Evolutionary conservation across 495 filamentous ascomycete genomes (phyloP).

Genomic region (Penicillium mononematosum): DNA sequence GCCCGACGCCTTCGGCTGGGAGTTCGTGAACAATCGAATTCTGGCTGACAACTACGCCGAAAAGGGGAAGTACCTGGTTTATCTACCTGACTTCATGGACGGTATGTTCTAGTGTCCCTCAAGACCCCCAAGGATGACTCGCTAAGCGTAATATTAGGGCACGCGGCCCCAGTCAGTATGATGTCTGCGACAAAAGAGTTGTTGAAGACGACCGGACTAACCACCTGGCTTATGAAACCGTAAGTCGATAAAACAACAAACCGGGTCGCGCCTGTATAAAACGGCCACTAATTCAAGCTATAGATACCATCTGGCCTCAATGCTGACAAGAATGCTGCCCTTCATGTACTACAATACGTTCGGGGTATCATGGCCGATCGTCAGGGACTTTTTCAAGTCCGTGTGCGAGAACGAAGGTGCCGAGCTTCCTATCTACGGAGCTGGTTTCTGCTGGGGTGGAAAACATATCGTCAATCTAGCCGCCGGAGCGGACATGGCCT

Average conservation of each 20-base stretch:
- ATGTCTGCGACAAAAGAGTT: neutral
- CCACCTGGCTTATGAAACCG: conserved; percentile 4
- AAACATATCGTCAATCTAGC: conserved; percentile 47
- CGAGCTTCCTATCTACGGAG: conserved; percentile 39
- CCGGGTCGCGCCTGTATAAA: no score
- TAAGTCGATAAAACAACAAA: neutral
- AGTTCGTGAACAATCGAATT: conserved; percentile 51
- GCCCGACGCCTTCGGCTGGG: conserved; percentile 60
- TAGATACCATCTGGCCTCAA: neutral
- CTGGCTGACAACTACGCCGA: conserved; percentile 54
- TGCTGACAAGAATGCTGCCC: conserved; percentile 14
- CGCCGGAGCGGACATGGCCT: conserved; percentile 23
- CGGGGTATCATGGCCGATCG: conserved; percentile 39
- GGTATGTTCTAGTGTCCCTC: conserved; percentile 35
- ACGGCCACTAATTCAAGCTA: neutral
- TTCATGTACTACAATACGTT: conserved; percentile 38
- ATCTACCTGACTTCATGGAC: conserved; percentile 60
- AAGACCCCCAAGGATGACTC: neutral
- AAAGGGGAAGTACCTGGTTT: conserved; percentile 48
- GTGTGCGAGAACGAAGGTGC: conserved; percentile 39
- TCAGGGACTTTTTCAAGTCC: conserved; percentile 46
- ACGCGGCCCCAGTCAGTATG: neutral
- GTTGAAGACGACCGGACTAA: neutral
- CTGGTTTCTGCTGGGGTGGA: conserved; percentile 64
- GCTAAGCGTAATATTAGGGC: neutral